Evolutionary conservation across 78 protist genomes (phyloP).

Genomic region (Speleostelium caveatum): DNA sequence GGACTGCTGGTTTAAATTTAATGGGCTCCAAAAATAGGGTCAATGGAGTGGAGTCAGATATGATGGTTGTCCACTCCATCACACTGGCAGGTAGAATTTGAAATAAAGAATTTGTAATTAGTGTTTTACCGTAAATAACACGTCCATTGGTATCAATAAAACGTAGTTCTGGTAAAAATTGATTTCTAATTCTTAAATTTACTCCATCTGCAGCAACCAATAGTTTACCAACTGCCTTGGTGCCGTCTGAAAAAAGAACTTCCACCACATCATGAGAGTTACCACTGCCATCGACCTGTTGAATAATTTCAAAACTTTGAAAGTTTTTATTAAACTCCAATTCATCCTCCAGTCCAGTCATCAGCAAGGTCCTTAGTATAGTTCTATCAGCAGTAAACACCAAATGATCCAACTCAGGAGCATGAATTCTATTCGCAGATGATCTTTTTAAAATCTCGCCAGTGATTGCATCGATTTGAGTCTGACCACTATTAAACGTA

Average conservation of each 20-base stretch:
- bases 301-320: neutral
- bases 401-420: neutral
- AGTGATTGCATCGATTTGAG: neutral
- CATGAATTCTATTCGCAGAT: neutral
- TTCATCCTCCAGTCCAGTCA: neutral
- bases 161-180: neutral
- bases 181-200: conserved; percentile 22
- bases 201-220: conserved; percentile 39
- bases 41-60: neutral
- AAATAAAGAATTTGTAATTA: conserved; percentile 3
- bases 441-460: conserved; percentile 1
- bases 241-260: conserved; percentile 51
- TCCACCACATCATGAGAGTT: neutral
- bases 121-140: conserved; percentile 34
- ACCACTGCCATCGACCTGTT: neutral
- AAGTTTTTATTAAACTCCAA: conserved; percentile 20
- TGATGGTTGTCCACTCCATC: conserved; percentile 20
- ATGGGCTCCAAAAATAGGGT: conserved; percentile 34
- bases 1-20: conserved; percentile 10
- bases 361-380: neutral
- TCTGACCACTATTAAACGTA: neutral
- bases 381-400: conserved; percentile 30
- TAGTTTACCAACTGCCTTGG: neutral
- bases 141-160: conserved; percentile 23
- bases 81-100: neutral